phyloP scores from a whole-genome alignment of 495 filamentous ascomycete genomes.

The Astrothelium macrocarpum region DNA sequence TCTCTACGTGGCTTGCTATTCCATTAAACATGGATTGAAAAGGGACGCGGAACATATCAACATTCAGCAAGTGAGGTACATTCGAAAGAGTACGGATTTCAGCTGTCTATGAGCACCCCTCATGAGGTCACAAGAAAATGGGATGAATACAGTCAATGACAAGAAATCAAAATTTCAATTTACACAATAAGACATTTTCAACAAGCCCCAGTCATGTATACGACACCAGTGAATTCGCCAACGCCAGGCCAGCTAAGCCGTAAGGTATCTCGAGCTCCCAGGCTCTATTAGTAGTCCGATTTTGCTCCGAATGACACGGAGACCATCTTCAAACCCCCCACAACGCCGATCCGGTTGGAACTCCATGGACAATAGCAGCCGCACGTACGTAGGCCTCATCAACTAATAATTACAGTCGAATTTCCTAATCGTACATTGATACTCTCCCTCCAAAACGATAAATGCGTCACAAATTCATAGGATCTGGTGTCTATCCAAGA shows the following conservation, averaged over 20 bases:
- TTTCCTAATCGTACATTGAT: background rate
- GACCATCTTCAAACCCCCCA: no score
- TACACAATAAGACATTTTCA: background rate
- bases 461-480: background rate
- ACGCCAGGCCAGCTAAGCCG: background rate
- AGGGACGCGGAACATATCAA: no score
- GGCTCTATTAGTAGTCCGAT: no score
- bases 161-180: background rate
- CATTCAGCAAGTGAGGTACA: no score
- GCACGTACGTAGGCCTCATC: background rate
- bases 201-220: background rate
- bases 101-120: no score
- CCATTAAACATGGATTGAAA: no score
- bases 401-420: background rate
- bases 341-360: background rate
- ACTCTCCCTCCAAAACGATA: background rate
- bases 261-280: background rate
- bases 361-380: background rate
- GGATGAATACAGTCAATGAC: no score
- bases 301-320: no score
- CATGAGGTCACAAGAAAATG: no score
- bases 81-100: no score
- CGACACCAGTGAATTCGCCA: background rate
- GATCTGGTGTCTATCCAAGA: slow-evolving; percentile 3
- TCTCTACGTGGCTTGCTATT: no score